A percentile compares a stretch with the other conserved stretches of the same genome.
Evolutionary conservation across 768 basidiomycete genomes (phyloP).

Genomic region (Atractiella rhizophila): DNA sequence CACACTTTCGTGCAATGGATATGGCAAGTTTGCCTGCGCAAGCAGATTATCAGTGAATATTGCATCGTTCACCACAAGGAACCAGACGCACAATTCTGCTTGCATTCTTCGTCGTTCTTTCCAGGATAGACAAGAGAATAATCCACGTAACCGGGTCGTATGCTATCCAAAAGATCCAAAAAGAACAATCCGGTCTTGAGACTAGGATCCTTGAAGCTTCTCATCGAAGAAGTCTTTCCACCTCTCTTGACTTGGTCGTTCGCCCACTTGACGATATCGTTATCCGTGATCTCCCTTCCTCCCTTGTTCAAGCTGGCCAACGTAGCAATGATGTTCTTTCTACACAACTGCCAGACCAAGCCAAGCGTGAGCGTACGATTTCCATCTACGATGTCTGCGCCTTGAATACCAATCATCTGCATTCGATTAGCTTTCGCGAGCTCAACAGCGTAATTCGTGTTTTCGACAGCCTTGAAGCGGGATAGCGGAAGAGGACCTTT

Average conservation of each 20-base stretch:
- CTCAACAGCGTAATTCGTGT: slow-evolving; percentile 87
- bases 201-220: slow-evolving; percentile 82
- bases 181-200: slow-evolving; percentile 76
- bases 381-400: slow-evolving; percentile 91
- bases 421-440: slow-evolving; percentile 76
- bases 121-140: slow-evolving; percentile 38
- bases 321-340: slow-evolving; percentile 69
- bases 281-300: slow-evolving; percentile 66
- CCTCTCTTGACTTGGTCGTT: slow-evolving; percentile 52
- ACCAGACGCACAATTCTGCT: slow-evolving; percentile 48
- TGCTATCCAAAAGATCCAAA: slow-evolving; percentile 68
- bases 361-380: slow-evolving; percentile 75
- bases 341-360: slow-evolving; percentile 70
- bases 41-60: neutral
- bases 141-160: slow-evolving; percentile 86
- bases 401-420: slow-evolving; percentile 92
- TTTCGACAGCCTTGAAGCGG: slow-evolving; percentile 91
- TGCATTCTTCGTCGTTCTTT: slow-evolving; percentile 55
- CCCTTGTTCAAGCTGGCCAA: slow-evolving; percentile 40
- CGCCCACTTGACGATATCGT: slow-evolving; percentile 87
- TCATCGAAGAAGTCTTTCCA: slow-evolving; percentile 33
- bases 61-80: neutral
- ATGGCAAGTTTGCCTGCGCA: slow-evolving; percentile 73
- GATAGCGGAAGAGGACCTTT: slow-evolving; percentile 43
- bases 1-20: slow-evolving; percentile 91